Evolutionary conservation across 2,329 filamentous ascomycete species (phyloP).

Genomic region (Cryoendolithus antarcticus): DNA sequence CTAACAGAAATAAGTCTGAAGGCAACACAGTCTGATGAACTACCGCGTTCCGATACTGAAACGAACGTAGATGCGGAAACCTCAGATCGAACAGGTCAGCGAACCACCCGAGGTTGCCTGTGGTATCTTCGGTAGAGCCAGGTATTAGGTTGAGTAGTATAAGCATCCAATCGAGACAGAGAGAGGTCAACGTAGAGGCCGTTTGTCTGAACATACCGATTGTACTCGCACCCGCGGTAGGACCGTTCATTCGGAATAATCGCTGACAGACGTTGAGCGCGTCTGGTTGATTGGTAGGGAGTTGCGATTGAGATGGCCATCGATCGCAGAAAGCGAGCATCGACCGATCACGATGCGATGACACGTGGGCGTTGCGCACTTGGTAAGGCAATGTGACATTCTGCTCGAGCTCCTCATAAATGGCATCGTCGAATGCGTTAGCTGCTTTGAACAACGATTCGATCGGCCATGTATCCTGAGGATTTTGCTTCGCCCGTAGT

Average conservation of each 20-base stretch:
- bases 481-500: background rate
- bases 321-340: slow-evolving; percentile 10
- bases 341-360: slow-evolving; percentile 6
- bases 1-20: slow-evolving; percentile 24
- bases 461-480: background rate
- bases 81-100: slow-evolving; percentile 22
- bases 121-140: too few species aligned
- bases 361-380: background rate
- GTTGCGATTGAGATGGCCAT: slow-evolving; percentile 1
- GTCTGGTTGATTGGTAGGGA: background rate
- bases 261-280: slow-evolving; percentile 1
- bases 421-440: slow-evolving; percentile 9
- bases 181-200: slow-evolving; percentile 17
- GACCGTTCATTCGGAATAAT: slow-evolving; percentile 1
- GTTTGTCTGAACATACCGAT: slow-evolving; percentile 1
- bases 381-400: slow-evolving; percentile 6
- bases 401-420: slow-evolving; percentile 9
- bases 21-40: slow-evolving; percentile 25
- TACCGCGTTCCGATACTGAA: slow-evolving; percentile 35
- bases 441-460: slow-evolving; percentile 4
- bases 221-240: background rate
- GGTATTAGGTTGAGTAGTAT: slow-evolving; percentile 2
- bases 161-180: slow-evolving; percentile 26
- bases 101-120: slow-evolving; percentile 12
- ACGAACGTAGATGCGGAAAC: slow-evolving; percentile 32